Conservation (phyloP, 2,329 filamentous ascomycete genomes). For the Aureobasidium sp. region DNA sequence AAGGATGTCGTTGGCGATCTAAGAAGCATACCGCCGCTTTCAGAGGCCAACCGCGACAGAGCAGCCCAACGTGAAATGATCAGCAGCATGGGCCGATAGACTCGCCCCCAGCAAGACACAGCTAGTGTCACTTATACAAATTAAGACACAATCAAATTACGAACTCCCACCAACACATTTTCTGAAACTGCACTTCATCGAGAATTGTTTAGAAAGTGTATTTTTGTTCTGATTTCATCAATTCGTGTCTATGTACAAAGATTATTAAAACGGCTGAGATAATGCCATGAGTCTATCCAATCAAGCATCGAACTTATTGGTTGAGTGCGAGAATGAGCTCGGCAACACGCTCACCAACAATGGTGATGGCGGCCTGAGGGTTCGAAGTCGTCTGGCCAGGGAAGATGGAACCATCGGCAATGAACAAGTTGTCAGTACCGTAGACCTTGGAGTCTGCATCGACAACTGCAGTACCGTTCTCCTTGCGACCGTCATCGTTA, state of each 20-base stretch:
- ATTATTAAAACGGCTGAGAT: background rate
- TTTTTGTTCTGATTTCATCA: background rate
- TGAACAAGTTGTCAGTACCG: conserved; percentile 16
- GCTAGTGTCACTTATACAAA: background rate
- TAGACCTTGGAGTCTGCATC: conserved; percentile 14
- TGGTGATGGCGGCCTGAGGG: conserved; percentile 56
- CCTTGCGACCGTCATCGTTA: background rate
- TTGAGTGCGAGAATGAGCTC: conserved; percentile 41
- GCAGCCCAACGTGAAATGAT: conserved; percentile 88
- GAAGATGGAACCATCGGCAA: conserved; percentile 15
- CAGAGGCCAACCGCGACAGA: conserved; percentile 73
- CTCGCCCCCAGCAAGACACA: background rate
- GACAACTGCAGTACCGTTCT: conserved; percentile 6
- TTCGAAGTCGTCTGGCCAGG: conserved; percentile 15
- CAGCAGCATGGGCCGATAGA: conserved; percentile 36
- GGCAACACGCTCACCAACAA: conserved; percentile 54
- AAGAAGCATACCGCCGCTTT: conserved; percentile 75
- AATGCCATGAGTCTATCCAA: background rate
- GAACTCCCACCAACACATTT: background rate
- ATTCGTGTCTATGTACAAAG: background rate
- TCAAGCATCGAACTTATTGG: background rate
- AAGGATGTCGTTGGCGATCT: conserved; percentile 97
- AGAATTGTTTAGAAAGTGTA: background rate
- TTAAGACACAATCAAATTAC: background rate
- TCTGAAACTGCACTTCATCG: background rate